These are phyloP conservation scores for Ceratocystis smalleyi DNA, from an alignment of 2,329 filamentous ascomycete genomes.

Conservation along the genomic window DNA sequence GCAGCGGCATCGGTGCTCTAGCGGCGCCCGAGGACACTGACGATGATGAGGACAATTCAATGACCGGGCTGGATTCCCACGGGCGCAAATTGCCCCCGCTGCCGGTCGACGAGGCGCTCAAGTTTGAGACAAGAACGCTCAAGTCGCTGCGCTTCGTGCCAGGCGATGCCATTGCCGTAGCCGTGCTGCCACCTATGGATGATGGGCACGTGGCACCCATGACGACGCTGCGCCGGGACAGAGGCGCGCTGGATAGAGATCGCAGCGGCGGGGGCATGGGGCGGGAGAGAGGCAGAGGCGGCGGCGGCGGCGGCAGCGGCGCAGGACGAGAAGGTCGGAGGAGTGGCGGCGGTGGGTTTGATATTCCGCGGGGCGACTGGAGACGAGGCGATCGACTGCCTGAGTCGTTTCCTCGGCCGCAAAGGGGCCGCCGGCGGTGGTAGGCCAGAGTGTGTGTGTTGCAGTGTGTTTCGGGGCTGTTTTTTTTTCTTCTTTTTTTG, in stretches of 20 bases:
- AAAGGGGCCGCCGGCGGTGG: not conserved
- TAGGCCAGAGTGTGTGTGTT: not conserved
- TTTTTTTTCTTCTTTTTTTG: not conserved
- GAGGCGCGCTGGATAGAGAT: constrained; percentile 21
- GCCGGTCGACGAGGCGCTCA: constrained; percentile 26
- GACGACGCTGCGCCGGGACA: constrained; percentile 32
- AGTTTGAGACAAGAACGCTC: constrained; percentile 57
- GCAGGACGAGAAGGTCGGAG: constrained; percentile 20
- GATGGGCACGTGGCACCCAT: constrained; percentile 59
- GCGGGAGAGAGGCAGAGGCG: not conserved
- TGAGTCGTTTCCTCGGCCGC: not conserved
- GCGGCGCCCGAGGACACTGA: constrained; percentile 14
- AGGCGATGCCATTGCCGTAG: constrained; percentile 76
- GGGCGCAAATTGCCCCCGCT: constrained; percentile 50
- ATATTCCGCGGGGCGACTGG: constrained; percentile 21
- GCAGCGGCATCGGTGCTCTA: constrained; percentile 33
- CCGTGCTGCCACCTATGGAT: constrained; percentile 57
- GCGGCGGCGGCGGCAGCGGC: constrained; percentile 2
- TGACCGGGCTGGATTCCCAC: constrained; percentile 53
- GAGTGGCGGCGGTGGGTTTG: constrained; percentile 19
- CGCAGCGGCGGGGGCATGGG: not conserved
- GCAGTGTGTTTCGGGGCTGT: not conserved
- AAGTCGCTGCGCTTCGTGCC: constrained; percentile 67
- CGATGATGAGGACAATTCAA: constrained; percentile 25
- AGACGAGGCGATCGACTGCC: constrained; percentile 22